These are phyloP conservation scores for Phaeosphaeria sp. DNA, from an alignment of 2,329 filamentous ascomycete genomes.

Conservation along the genomic window DNA sequence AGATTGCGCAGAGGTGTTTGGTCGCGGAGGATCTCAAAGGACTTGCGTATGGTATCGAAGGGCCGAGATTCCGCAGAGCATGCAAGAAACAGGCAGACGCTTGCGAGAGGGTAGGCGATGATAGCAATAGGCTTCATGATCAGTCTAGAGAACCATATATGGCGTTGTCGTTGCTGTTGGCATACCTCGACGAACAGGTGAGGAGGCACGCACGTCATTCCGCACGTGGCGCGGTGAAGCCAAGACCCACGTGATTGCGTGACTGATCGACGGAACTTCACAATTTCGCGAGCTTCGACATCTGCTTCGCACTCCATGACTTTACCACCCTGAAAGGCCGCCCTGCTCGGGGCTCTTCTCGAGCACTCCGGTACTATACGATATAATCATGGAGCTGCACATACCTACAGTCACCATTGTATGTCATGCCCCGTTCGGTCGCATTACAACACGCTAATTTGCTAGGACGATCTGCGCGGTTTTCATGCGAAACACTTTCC, in stretches of 20 bases:
- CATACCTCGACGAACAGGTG: constrained; percentile 17
- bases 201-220: constrained; percentile 43
- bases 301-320: constrained; percentile 18
- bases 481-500: constrained; percentile 55
- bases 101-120: constrained; percentile 35
- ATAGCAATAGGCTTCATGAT: constrained; percentile 38
- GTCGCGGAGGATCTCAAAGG: constrained; percentile 33
- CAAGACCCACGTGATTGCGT: constrained; percentile 43
- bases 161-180: constrained; percentile 15
- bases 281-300: constrained; percentile 11
- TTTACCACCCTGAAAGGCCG: constrained; percentile 17
- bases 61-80: constrained; percentile 42
- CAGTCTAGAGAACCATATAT: constrained; percentile 10
- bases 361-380: not conserved
- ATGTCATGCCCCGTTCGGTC: constrained; percentile 11
- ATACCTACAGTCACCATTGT: constrained; percentile 43
- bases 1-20: constrained; percentile 38
- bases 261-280: constrained; percentile 26
- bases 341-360: constrained; percentile 5
- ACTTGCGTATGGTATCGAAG: constrained; percentile 36
- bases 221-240: constrained; percentile 36
- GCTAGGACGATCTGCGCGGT: constrained; percentile 51
- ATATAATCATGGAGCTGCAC: constrained; percentile 27
- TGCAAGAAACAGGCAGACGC: constrained; percentile 38
- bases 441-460: constrained; percentile 16